phyloP scores from a whole-genome alignment of 2,329 filamentous ascomycete genomes.

The Penicillium hesseltinei region DNA sequence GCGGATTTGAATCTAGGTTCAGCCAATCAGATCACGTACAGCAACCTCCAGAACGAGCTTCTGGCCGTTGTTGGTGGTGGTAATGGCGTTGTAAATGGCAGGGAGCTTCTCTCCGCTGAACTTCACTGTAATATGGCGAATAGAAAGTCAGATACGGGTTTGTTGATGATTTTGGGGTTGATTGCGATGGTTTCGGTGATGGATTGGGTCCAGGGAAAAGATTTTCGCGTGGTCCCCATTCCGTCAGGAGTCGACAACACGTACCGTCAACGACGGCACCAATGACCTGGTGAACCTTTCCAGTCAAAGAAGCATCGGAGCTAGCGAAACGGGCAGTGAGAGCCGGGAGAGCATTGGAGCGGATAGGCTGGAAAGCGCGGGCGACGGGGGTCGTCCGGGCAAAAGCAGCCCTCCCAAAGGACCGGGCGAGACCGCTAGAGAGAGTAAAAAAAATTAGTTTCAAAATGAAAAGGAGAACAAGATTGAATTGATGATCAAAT shows the following conservation, averaged over 20 bases:
- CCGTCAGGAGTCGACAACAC: slow-evolving; percentile 38
- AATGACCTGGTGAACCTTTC: slow-evolving; percentile 79
- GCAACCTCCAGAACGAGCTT: slow-evolving; percentile 96
- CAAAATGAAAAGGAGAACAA: slow-evolving; percentile 22
- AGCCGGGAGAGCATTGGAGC: slow-evolving; percentile 58
- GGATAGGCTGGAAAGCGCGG: slow-evolving; percentile 57
- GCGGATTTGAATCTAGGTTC: slow-evolving; percentile 17
- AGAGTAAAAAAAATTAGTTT: slow-evolving; percentile 35
- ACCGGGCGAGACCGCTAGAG: slow-evolving; percentile 63
- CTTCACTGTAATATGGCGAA: slow-evolving; percentile 67
- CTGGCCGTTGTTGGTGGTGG: slow-evolving; percentile 85
- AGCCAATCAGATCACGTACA: slow-evolving; percentile 58
- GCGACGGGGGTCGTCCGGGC: slow-evolving; percentile 55
- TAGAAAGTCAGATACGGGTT: slow-evolving; percentile 31
- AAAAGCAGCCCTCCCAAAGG: slow-evolving; percentile 60
- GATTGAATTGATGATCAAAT: slow-evolving; percentile 19
- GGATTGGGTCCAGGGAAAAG: slow-evolving; percentile 41
- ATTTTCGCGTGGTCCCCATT: slow-evolving; percentile 40
- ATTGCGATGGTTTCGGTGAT: slow-evolving; percentile 35
- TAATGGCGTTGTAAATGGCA: slow-evolving; percentile 94
- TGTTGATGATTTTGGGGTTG: slow-evolving; percentile 26
- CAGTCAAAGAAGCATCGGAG: slow-evolving; percentile 56
- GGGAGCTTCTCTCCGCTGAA: slow-evolving; percentile 93
- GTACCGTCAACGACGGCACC: slow-evolving; percentile 98
- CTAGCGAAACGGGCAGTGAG: slow-evolving; percentile 64